These are phyloP conservation scores for Trichoderma sp. DNA, from an alignment of 2,329 filamentous ascomycete species.

Conservation along the genomic window DNA sequence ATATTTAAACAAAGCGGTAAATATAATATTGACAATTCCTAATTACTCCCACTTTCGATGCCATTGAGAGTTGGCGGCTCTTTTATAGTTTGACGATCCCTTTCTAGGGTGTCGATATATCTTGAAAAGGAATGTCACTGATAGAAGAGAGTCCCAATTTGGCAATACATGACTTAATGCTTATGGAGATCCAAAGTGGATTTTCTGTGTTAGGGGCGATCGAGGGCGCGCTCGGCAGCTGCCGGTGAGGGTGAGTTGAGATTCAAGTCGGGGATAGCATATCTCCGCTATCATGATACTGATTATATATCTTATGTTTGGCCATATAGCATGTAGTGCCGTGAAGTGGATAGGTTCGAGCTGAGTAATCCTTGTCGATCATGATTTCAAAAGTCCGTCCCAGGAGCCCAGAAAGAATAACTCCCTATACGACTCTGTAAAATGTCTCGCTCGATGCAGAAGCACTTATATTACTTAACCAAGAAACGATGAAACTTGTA, in stretches of 20 bases:
- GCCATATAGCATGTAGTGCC: too few species aligned
- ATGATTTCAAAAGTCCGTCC: too few species aligned
- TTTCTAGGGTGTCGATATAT: neutral
- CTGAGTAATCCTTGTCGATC: neutral
- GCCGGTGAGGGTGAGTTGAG: neutral
- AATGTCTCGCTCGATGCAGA: too few species aligned
- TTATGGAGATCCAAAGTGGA: constrained; percentile 4
- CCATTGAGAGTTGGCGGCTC: neutral
- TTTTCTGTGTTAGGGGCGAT: neutral
- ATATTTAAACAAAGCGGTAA: neutral
- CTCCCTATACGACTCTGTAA: too few species aligned
- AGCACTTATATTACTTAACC: too few species aligned
- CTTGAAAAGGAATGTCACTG: neutral
- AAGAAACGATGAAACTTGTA: too few species aligned
- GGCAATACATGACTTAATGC: neutral
- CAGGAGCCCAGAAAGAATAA: too few species aligned
- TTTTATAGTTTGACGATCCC: neutral
- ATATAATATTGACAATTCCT: neutral
- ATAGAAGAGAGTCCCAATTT: neutral
- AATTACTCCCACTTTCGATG: neutral
- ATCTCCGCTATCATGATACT: neutral
- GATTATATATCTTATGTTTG: neutral
- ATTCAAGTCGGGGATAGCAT: neutral
- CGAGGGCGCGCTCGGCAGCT: neutral
- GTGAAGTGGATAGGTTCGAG: too few species aligned